A percentile compares a stretch with the other conserved stretches of the same genome.
Evolutionary conservation across 2,329 filamentous ascomycete species (phyloP).

Genomic region (Microdochium bolleyi): DNA sequence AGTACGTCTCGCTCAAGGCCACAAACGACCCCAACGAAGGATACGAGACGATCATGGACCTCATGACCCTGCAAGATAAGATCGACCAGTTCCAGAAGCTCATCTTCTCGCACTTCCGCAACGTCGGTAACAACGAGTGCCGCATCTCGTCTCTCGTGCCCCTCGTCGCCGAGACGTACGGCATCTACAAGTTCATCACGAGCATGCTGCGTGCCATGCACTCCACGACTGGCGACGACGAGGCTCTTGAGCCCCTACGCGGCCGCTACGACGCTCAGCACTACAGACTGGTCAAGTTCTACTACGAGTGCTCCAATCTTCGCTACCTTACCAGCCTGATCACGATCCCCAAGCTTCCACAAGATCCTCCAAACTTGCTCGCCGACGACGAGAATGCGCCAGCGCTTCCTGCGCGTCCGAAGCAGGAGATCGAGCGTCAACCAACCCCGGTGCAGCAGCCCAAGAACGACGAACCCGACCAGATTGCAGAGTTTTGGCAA

Average conservation of each 20-base stretch:
- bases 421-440: conserved; percentile 60
- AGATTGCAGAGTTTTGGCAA: conserved; percentile 98
- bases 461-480: conserved; percentile 75
- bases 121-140: conserved; percentile 90
- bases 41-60: conserved; percentile 90
- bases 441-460: conserved; percentile 62
- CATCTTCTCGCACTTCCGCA: conserved; percentile 93
- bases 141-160: conserved; percentile 90
- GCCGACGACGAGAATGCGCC: conserved; percentile 79
- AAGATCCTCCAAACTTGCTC: conserved; percentile 85
- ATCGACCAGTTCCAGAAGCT: conserved; percentile 98
- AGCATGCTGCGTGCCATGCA: conserved; percentile 99
- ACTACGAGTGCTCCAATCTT: conserved; percentile 97
- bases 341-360: conserved; percentile 88
- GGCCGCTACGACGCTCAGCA: conserved; percentile 91
- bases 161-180: conserved; percentile 94
- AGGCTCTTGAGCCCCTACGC: conserved; percentile 81
- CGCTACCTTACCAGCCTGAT: conserved; percentile 95
- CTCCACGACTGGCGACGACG: conserved; percentile 87
- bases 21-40: conserved; percentile 99
- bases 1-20: conserved; percentile 95
- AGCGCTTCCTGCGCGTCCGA: conserved; percentile 73
- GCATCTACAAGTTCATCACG: conserved; percentile 98
- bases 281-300: conserved; percentile 93
- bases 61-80: conserved; percentile 95